Evolutionary conservation across 768 basidiomycete genomes (phyloP), one percentile per base, ranked within the genome.

Genomic region (Inosperma sp.): DNA sequence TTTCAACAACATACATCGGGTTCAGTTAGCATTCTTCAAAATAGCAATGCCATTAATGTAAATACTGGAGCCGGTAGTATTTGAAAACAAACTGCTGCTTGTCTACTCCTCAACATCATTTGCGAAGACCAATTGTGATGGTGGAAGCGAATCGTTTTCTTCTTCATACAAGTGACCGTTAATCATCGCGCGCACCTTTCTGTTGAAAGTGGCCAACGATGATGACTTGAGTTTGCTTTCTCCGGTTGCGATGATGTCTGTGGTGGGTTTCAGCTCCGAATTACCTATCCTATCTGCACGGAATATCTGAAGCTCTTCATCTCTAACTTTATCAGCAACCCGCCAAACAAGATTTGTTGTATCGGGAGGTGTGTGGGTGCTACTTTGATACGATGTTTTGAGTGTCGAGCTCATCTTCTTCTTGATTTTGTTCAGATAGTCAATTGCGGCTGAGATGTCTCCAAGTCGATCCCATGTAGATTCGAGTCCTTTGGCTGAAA

Each of bases 391-490:
- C 2, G 53, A 25, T 0, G 55, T 51, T 2, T 40, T 52, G 9
- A 70, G 42, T 0, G 60, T 55, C 8, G 3, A 14, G 2, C 45
- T 35, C 5, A 68, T 54, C 25, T 61, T 59, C 33, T 65, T 62
- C 16, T 63, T 61, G 43, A 71, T 54, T 5, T 17, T 37, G n/a
- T 65, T 61, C 0, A 71, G 39, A 9, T 60, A 56, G 4, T 60
- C 50, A 1, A 69, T 50, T 0, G 54, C 50, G 0, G 69, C 65
- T 0, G 65, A 70, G 14, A 69, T 65, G 16, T 72, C 43, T 0
- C 64, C 66, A 0, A 69, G 51, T 0, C 52, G 46, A 27, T 71
- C 64, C 65, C 68, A 70, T 2, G 53, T 59, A 0, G 59, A 50
- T 40, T 61, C 58, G 1, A 68, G 14, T 0, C 67, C 69, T 69